phyloP scores from a whole-genome alignment of 2,329 filamentous ascomycete genomes.

The Diplodia mutila region DNA sequence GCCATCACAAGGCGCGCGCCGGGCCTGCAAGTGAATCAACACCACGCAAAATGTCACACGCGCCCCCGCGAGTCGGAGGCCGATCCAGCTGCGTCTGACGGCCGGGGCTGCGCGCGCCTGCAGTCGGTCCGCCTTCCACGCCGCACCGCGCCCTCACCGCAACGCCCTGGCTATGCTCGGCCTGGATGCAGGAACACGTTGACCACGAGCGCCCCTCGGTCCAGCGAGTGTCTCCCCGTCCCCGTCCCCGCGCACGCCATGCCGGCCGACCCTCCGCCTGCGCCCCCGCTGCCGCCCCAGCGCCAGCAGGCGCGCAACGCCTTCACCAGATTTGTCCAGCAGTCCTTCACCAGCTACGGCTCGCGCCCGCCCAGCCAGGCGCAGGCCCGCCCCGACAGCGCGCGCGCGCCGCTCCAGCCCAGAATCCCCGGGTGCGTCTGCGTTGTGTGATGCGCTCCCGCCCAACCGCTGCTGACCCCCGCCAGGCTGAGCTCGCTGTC shows the following conservation, averaged over 20 bases:
- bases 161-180: background rate
- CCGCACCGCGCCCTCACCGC: slow-evolving; percentile 17
- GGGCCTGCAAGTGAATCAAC: slow-evolving; percentile 19
- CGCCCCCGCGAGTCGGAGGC: slow-evolving; percentile 13
- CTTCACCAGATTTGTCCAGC: slow-evolving; percentile 58
- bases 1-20: slow-evolving; percentile 9
- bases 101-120: slow-evolving; percentile 13
- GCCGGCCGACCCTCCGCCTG: slow-evolving; percentile 36
- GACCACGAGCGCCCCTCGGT: background rate
- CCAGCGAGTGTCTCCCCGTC: background rate
- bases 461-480: slow-evolving; percentile 7
- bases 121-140: slow-evolving; percentile 24
- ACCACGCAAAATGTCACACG: slow-evolving; percentile 24
- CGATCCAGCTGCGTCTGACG: slow-evolving; percentile 13
- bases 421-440: slow-evolving; percentile 41
- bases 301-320: slow-evolving; percentile 34
- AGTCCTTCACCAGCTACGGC: slow-evolving; percentile 55
- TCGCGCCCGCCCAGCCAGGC: slow-evolving; percentile 59
- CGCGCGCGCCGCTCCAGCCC: slow-evolving; percentile 42
- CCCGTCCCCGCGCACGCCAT: slow-evolving; percentile 16
- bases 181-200: slow-evolving; percentile 24
- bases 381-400: slow-evolving; percentile 44
- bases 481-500: slow-evolving; percentile 49
- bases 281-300: slow-evolving; percentile 43
- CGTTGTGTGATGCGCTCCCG: slow-evolving; percentile 15